Percentiles rank a stretch among this genome's conserved stretches.
Conservation (phyloP, 228 moss, liverwort and hornwort species). For the Sphagnum magellanicum region DNA sequence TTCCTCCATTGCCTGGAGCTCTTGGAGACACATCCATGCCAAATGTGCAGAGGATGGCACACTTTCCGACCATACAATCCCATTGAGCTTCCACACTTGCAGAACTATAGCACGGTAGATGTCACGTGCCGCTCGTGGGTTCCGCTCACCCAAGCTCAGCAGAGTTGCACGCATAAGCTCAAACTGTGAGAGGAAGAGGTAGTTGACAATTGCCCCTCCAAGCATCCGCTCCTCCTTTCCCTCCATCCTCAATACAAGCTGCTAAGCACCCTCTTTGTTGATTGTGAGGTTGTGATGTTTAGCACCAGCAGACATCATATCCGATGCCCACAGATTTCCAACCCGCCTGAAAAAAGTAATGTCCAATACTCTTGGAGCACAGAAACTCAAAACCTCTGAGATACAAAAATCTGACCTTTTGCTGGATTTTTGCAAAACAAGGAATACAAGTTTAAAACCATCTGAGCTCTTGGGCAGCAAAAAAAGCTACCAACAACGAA, state of each 20-base stretch:
- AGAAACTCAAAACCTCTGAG: too few species aligned
- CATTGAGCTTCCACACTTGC: constrained; percentile 70
- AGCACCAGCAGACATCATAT: too few species aligned
- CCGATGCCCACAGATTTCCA: too few species aligned
- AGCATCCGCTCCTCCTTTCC: constrained; percentile 65
- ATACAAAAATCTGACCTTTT: too few species aligned
- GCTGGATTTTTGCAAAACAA: too few species aligned
- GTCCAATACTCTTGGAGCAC: too few species aligned
- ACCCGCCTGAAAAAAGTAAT: too few species aligned
- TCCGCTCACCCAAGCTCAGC: constrained; percentile 56
- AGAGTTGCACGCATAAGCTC: constrained; percentile 88
- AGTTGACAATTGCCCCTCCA: constrained; percentile 67
- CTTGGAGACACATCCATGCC: constrained; percentile 86
- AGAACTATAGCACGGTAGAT: constrained; percentile 69
- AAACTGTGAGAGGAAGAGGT: constrained; percentile 77
- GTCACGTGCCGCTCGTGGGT: constrained; percentile 48
- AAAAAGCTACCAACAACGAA: too few species aligned
- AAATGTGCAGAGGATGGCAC: constrained; percentile 85
- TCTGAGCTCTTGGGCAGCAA: too few species aligned
- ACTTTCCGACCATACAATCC: constrained; percentile 78
- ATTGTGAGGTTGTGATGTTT: too few species aligned
- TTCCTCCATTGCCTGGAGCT: constrained; percentile 64
- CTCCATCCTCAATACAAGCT: constrained; percentile 29
- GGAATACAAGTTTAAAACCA: too few species aligned
- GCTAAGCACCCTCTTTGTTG: too few species aligned